Percentiles rank a stretch among this genome's conserved stretches.
These are phyloP conservation scores for Kodamaea hsintzibuensis DNA, from an alignment of 805 yeast species.

Conservation along the genomic window DNA sequence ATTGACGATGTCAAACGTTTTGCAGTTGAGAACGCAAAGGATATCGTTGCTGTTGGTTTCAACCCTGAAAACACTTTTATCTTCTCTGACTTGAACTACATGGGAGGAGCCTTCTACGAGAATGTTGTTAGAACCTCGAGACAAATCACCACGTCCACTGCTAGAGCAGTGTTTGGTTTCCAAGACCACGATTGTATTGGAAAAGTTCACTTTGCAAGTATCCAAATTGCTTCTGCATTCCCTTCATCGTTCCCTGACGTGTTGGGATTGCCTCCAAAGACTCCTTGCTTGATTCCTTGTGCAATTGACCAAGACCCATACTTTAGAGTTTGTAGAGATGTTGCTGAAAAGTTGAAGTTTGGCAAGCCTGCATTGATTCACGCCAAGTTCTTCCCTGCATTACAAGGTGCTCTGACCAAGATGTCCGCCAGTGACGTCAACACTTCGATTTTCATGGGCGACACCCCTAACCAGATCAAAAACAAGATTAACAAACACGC, in stretches of 20 bases:
- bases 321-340: slow-evolving; percentile 96
- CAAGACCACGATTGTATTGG: slow-evolving; percentile 94
- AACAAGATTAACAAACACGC: slow-evolving; percentile 96
- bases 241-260: slow-evolving; percentile 95
- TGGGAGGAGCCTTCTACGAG: slow-evolving; percentile 93
- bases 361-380: slow-evolving; percentile 91
- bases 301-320: slow-evolving; percentile 99
- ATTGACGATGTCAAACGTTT: slow-evolving; percentile 84
- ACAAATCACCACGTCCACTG: slow-evolving; percentile 96
- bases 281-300: slow-evolving; percentile 97
- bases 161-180: slow-evolving; percentile 96
- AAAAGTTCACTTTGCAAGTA: slow-evolving; percentile 89
- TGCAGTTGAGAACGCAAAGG: slow-evolving; percentile 83
- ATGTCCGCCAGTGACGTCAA: slow-evolving; percentile 95
- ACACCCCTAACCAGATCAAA: slow-evolving; percentile 86
- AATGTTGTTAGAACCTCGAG: slow-evolving; percentile 90
- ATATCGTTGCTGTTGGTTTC: slow-evolving; percentile 92
- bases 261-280: slow-evolving; percentile 79
- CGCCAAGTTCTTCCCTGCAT: slow-evolving; percentile 95
- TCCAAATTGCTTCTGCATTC: slow-evolving; percentile 95
- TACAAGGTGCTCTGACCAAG: slow-evolving; percentile 94
- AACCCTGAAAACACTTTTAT: slow-evolving; percentile 93
- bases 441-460: slow-evolving; percentile 93
- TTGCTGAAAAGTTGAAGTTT: slow-evolving; percentile 88
- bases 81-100: slow-evolving; percentile 87